Base-by-base conservation (phyloP, 768 basidiomycete genomes). In the Pleurotus cornucopiae region DNA sequence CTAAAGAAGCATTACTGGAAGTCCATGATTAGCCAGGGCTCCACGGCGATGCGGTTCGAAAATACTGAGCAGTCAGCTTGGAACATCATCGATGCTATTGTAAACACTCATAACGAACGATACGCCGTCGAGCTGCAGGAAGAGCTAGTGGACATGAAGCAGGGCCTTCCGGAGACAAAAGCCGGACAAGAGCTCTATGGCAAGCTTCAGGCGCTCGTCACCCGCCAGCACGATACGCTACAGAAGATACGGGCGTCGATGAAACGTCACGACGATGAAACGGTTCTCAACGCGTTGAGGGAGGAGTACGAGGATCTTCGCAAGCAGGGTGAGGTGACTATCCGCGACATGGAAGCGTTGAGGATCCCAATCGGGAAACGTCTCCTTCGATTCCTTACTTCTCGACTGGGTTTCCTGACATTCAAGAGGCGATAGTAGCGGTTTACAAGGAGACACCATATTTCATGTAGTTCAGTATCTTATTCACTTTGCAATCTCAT, bases 121-220 rank as follows among this genome's bases (percentile, higher is more conserved):
- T 51, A 59, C 18, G 58, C 58, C 26, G 47, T 61, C 20, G 59
- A 56, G 44, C 45, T 61, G 12, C 60, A 61, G 43, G 43, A 56
- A 43, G 60, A 61, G 55, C 38, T 61, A 37, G 60, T 61, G 18
- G 60, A 61, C 41, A 46, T 63, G 54, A 21, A 58, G 23, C 59
- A 44, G 49, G 56, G 56, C 18, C 46, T 63, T 4, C 45, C 46
- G 12, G 62, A 63, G 20, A 61, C 62, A 7, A 34, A 52, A 49
- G 62, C 61, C 16, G 62, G 62, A 9, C 41, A 55, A 23, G 56
- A n/a, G 41, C 45, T 61, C 16, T 60, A 54, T 44, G 38, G 20
- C 23, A 57, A 51, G 52, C 54, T 61, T 11, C 59, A 61, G 43
- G 34, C 40, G n/a, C 58, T 61, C 16, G 56, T 61, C 40, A 23